These are phyloP conservation scores for Aaosphaeria arxii DNA, from an alignment of 2,329 filamentous ascomycete genomes.

Conservation along the genomic window DNA sequence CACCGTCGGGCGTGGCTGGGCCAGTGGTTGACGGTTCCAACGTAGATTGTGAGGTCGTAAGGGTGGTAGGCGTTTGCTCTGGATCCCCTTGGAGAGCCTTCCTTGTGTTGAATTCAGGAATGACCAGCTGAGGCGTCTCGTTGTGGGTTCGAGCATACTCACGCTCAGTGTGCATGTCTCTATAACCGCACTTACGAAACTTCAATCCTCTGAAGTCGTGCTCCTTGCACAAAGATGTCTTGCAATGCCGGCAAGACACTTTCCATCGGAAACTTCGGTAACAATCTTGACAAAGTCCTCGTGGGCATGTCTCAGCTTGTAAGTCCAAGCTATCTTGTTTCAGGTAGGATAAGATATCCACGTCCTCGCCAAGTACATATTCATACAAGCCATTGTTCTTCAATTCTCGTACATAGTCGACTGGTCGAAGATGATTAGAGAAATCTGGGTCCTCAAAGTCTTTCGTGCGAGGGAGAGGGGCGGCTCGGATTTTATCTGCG, in stretches of 20 bases:
- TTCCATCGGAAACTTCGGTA: slow-evolving; percentile 59
- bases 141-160: slow-evolving; percentile 37
- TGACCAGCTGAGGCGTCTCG: slow-evolving; percentile 29
- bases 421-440: slow-evolving; percentile 46
- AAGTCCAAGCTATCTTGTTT: slow-evolving; percentile 42
- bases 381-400: slow-evolving; percentile 42
- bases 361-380: slow-evolving; percentile 39
- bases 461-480: slow-evolving; percentile 53
- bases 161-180: slow-evolving; percentile 52
- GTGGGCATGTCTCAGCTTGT: slow-evolving; percentile 48
- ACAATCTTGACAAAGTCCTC: slow-evolving; percentile 57
- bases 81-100: slow-evolving; percentile 17
- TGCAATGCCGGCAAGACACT: slow-evolving; percentile 57
- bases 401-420: slow-evolving; percentile 40
- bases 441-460: slow-evolving; percentile 58
- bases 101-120: slow-evolving; percentile 37
- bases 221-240: slow-evolving; percentile 57
- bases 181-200: slow-evolving; percentile 56
- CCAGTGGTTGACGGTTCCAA: slow-evolving; percentile 1
- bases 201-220: slow-evolving; percentile 58
- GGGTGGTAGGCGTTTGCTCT: slow-evolving; percentile 13
- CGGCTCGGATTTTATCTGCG: slow-evolving; percentile 55
- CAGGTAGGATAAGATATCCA: slow-evolving; percentile 38
- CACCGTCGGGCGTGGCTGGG: slow-evolving; percentile 21
- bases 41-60: slow-evolving; percentile 8